Base-by-base conservation (phyloP, 306 rosid genomes). In the Luffa acutangula region DNA sequence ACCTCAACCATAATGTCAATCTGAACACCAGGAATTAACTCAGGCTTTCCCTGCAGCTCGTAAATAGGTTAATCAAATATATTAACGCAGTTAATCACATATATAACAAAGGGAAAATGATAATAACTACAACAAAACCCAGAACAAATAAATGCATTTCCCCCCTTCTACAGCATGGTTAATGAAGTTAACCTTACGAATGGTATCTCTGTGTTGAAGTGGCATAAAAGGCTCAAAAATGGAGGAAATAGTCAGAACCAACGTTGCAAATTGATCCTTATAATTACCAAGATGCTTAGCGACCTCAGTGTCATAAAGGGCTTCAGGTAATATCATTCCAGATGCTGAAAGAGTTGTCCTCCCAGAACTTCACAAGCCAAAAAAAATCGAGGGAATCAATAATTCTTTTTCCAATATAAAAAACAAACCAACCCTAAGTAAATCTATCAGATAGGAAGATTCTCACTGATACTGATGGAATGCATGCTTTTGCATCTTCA, bases 401-500 rank as follows among this genome's bases (percentile, higher is more conserved):
- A 52, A 77, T 41, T 25, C 8, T 33, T 12, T 43, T 71, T 60
- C 42, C 51, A 60, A 52, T 25, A 66, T 81, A 33, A 13, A 54
- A 48, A 31, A 62, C 77, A 76, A 65, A 70, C 43, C 60, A 41
- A n/a, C 39, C 15, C 43, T 20, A 33, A 20, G 45, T 6, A 65
- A 43, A 80, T 59, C 4, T 39, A 11, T 53, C 41, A 65, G n/a
- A 11, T 62, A 34, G 56, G n/a, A 66, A 62, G 46, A 4, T 57
- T 56, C 49, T 65, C 57, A 83, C 98, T 87, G 85, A 87, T 95
- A 91, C 31, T 89, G 97, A 80, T 95, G 98, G 80, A 95, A 95
- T 80, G 94, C 98, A 83, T 92, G 97, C 56, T 74, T 88, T 85
- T 94, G 89, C 97, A 92, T 89, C 90, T 95, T 95, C 91, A 95